phyloP scores from a whole-genome alignment of 805 yeast species.

The Hanseniaspora guilliermondii region DNA sequence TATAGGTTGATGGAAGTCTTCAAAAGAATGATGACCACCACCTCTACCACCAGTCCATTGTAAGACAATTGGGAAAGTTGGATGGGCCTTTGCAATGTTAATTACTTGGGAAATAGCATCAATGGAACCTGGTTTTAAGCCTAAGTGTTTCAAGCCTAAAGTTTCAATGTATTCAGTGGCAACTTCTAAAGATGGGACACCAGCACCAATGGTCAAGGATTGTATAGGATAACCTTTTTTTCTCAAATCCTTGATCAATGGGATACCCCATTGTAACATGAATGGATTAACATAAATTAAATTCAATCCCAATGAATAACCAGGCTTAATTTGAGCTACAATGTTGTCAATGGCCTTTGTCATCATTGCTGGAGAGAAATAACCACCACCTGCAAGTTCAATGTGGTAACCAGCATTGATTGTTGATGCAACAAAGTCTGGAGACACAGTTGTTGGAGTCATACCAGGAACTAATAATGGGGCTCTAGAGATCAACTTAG shows the following conservation, averaged over 20 bases:
- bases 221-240: conserved; percentile 90
- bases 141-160: conserved; percentile 83
- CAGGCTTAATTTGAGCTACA: conserved; percentile 58
- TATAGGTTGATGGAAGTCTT: conserved; percentile 97
- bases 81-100: conserved; percentile 88
- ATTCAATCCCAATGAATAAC: conserved; percentile 83
- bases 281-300: conserved; percentile 93
- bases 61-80: conserved; percentile 87
- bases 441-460: conserved; percentile 96
- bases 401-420: conserved; percentile 93
- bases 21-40: conserved; percentile 99
- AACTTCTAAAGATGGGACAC: conserved; percentile 96
- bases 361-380: conserved; percentile 63
- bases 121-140: conserved; percentile 94
- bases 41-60: conserved; percentile 99
- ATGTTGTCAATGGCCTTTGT: conserved; percentile 64
- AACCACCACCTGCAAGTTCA: conserved; percentile 99
- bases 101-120: conserved; percentile 82
- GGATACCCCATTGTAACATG: conserved; percentile 98
- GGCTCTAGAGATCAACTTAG: conserved; percentile 82
- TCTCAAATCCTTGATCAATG: conserved; percentile 79
- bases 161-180: conserved; percentile 92
- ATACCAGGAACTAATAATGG: conserved; percentile 98
- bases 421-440: conserved; percentile 87
- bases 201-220: conserved; percentile 95